Percentiles rank a stretch among this genome's conserved stretches.
phyloP scores from a whole-genome alignment of 2,329 filamentous ascomycete species.

The Alternaria arbusti region DNA sequence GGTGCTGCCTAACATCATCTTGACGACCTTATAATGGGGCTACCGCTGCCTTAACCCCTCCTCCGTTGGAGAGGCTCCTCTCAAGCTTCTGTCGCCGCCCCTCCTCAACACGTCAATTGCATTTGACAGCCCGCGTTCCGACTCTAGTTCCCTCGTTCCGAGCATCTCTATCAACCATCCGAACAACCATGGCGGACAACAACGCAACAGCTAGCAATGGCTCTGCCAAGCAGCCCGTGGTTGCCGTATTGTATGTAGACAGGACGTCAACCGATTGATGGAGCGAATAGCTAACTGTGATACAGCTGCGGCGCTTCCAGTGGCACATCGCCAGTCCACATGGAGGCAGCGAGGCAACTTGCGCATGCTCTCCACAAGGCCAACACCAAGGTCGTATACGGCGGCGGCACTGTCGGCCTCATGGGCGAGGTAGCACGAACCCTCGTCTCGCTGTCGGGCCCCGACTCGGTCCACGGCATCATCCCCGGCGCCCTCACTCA shows the following conservation, averaged over 20 bases:
- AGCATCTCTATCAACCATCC: neutral
- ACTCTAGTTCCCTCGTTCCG: conserved; percentile 14
- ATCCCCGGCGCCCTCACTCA: conserved; percentile 85
- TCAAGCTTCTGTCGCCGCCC: conserved; percentile 3
- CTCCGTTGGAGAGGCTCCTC: neutral
- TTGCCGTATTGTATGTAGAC: conserved; percentile 79
- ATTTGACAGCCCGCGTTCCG: conserved; percentile 11
- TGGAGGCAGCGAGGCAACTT: conserved; percentile 78
- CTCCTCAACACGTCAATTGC: conserved; percentile 8
- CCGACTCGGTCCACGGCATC: conserved; percentile 85
- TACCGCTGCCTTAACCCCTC: neutral
- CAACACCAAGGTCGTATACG: conserved; percentile 87
- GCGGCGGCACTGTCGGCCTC: conserved; percentile 89
- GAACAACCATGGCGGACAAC: conserved; percentile 28
- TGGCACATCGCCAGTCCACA: conserved; percentile 75
- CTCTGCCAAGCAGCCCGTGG: conserved; percentile 62
- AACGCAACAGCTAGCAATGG: conserved; percentile 15
- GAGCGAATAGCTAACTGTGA: conserved; percentile 13
- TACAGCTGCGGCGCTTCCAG: conserved; percentile 78
- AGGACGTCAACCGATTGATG: neutral
- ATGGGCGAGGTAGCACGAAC: conserved; percentile 95
- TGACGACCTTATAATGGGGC: neutral
- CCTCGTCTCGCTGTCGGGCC: conserved; percentile 81
- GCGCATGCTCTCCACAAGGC: conserved; percentile 75
- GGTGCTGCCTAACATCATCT: neutral